Evolutionary conservation across 129 eudicot genomes (phyloP).

Genomic region (Chrysanthemum makinoi): DNA sequence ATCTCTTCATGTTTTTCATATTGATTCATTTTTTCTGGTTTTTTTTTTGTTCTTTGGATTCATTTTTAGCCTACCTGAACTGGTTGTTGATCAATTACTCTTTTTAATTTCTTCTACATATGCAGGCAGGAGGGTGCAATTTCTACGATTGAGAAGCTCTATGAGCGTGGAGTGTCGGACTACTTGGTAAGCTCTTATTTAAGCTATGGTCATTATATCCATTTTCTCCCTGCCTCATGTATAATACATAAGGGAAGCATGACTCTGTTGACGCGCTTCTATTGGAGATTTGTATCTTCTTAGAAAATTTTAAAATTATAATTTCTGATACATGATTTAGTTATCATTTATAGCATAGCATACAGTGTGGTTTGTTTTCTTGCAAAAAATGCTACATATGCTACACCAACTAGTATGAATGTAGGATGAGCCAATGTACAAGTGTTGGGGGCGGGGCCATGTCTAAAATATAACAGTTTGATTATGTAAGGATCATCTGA

Average conservation of each 20-base stretch:
- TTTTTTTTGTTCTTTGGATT: background rate
- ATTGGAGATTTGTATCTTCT: background rate
- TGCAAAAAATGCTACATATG: background rate
- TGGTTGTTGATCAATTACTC: background rate
- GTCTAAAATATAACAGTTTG: too few species aligned
- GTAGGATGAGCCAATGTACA: background rate
- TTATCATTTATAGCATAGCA: slow-evolving; percentile 4
- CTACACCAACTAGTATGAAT: background rate
- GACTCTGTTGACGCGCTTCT: background rate
- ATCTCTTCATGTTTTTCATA: background rate
- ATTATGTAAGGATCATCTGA: background rate
- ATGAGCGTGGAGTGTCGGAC: slow-evolving; percentile 78
- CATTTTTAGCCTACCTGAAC: background rate
- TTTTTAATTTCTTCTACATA: slow-evolving; percentile 18
- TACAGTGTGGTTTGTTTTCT: background rate
- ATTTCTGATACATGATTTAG: background rate
- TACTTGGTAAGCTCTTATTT: slow-evolving; percentile 54
- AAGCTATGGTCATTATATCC: background rate
- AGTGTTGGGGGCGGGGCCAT: background rate
- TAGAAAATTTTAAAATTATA: slow-evolving; percentile 3
- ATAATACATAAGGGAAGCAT: background rate
- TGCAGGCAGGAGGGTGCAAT: slow-evolving; percentile 54
- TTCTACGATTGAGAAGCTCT: slow-evolving; percentile 72
- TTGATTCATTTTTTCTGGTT: background rate
- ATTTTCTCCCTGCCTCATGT: background rate